Conservation (phyloP, 169 alveolate species). For the Neospora caninum region DNA sequence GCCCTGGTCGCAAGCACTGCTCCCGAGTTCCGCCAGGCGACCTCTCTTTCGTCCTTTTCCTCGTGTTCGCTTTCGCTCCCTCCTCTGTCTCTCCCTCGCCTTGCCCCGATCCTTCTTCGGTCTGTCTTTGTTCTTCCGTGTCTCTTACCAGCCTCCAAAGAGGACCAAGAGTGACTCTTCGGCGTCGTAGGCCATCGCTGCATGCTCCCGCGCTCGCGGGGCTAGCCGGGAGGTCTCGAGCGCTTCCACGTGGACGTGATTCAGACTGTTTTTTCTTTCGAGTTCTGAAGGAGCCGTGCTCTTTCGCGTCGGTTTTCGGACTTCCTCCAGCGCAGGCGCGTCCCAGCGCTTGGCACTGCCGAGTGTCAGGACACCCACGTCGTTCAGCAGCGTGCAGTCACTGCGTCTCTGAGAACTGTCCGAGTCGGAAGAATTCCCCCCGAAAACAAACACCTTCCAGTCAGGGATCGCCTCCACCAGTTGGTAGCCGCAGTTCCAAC, state of each 20-base stretch:
- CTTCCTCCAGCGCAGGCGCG: neutral
- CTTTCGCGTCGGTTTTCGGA: neutral
- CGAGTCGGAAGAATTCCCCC: constrained; percentile 90
- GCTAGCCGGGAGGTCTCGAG: constrained; percentile 21
- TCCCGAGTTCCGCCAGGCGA: no score
- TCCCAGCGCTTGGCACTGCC: constrained; percentile 57
- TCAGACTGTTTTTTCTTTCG: neutral
- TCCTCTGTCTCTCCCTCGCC: no score
- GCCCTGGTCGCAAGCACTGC: no score
- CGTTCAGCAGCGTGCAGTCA: constrained; percentile 69
- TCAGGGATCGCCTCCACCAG: constrained; percentile 94
- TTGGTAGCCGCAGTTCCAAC: constrained; percentile 92
- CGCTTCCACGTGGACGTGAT: neutral
- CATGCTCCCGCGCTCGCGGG: constrained; percentile 87
- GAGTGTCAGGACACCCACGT: constrained; percentile 65
- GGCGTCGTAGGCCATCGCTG: constrained; percentile 89
- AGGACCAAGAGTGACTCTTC: constrained; percentile 85
- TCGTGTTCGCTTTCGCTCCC: no score
- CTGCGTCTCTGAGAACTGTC: constrained; percentile 88
- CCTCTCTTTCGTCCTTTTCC: no score
- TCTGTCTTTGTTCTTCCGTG: no score
- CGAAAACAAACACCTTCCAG: constrained; percentile 93
- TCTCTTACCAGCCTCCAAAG: constrained; percentile 92
- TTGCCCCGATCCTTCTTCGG: neutral
- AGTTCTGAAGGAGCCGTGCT: neutral